Evolutionary conservation across 257 asterid species (phyloP), one percentile per base, ranked within the genome.

Genomic region (Solanum tarapatanum): DNA sequence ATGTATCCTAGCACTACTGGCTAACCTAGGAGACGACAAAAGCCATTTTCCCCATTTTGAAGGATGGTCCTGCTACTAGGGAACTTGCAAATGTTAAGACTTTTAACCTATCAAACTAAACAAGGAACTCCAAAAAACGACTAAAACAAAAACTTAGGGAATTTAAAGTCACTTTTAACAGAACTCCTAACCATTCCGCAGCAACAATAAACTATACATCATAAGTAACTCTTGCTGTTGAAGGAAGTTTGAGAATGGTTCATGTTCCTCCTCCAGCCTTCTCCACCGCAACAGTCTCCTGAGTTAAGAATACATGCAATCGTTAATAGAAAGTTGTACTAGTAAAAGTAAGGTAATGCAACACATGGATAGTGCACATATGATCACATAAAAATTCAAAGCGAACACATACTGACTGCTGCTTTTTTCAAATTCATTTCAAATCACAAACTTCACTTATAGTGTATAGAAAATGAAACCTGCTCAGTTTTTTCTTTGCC

Each of bases 261-360:
- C 88, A 91, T 32, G 89, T 73, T 72, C 64, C 91, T 24, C 86
- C 92, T 58, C 88, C 88, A 7, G 89, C 89, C 79, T 88, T 76
- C 70, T 87, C 88, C 33, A 23, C 17, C 55, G 32, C 88, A 83
- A 86, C 82, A 58, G 84, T 35, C 75, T 88, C 82, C 92, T 90
- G 91, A 55, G 86, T 45, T 16, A 80, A 28, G 39, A 28, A 48
- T 48, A 30, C 21, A 28, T 5, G 28, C 69, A 80, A 28, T 80
- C 17, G n/a, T 80, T 28, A 76, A 11, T 76, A 45, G 68, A 48
- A 48, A 80, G 41, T 48, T 30, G 43, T 80, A 45, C 66, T 16
- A 45, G 69, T 28, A 80, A 80, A 45, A 10, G 39, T 28, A 9
- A 43, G 77, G 23, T 48, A 43, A 43, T 43, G 89, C 8, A 62